A percentile compares a stretch with the other conserved stretches of the same genome.
These are phyloP conservation scores for Prunus davidiana DNA, from an alignment of 306 rosid genomes.

Conservation along the genomic window DNA sequence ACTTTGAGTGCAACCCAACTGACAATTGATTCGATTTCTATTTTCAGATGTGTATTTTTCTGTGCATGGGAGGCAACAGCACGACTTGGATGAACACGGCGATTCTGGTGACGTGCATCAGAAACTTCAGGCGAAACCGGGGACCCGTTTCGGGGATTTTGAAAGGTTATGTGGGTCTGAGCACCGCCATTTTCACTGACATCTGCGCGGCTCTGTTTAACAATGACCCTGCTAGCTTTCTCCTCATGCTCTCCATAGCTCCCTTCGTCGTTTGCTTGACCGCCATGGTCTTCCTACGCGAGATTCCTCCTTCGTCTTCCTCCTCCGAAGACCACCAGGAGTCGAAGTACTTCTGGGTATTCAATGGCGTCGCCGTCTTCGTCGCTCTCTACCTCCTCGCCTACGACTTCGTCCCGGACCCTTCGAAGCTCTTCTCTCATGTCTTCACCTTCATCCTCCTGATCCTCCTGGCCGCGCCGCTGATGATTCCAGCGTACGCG, in stretches of 20 bases:
- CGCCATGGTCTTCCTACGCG: slow-evolving; percentile 82
- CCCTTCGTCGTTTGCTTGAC: slow-evolving; percentile 71
- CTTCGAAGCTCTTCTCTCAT: slow-evolving; percentile 34
- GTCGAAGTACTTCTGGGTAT: slow-evolving; percentile 48
- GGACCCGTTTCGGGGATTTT: slow-evolving; percentile 88
- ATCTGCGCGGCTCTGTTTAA: slow-evolving; percentile 67
- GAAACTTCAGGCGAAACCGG: slow-evolving; percentile 71
- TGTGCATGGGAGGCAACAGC: slow-evolving; percentile 96
- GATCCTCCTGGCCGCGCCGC: slow-evolving; percentile 61
- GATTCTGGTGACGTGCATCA: slow-evolving; percentile 68
- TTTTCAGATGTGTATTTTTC: slow-evolving; percentile 68
- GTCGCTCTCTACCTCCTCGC: slow-evolving; percentile 60
- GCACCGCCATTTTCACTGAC: slow-evolving; percentile 91
- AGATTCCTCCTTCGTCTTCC: slow-evolving; percentile 39
- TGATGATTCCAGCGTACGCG: slow-evolving; percentile 49
- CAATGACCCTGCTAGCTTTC: slow-evolving; percentile 57
- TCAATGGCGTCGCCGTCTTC: slow-evolving; percentile 58
- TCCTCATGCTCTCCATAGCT: slow-evolving; percentile 59
- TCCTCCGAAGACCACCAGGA: slow-evolving; percentile 45
- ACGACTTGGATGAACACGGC: slow-evolving; percentile 99
- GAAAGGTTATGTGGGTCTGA: slow-evolving; percentile 77
- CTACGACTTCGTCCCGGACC: slow-evolving; percentile 52
- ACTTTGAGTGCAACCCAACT: not conserved
- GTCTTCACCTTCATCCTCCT: slow-evolving; percentile 43
- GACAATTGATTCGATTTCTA: not conserved